These are phyloP conservation scores for Pouteria campechiana DNA, from an alignment of 179 eudicot species.

Conservation along the genomic window DNA sequence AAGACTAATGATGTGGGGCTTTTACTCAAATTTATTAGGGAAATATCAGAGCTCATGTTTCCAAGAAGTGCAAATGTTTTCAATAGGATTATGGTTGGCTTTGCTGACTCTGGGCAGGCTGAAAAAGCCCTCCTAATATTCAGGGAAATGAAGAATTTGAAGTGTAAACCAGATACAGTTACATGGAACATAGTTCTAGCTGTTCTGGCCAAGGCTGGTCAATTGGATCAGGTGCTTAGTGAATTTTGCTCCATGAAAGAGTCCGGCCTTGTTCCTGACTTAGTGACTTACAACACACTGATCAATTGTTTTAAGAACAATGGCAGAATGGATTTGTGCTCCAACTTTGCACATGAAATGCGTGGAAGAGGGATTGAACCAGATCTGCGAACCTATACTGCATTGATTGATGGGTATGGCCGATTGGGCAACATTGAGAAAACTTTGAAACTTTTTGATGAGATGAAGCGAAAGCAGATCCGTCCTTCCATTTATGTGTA, in stretches of 20 bases:
- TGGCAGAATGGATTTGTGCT: constrained; percentile 53
- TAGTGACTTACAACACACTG: constrained; percentile 62
- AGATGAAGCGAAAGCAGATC: constrained; percentile 47
- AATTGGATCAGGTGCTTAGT: constrained; percentile 53
- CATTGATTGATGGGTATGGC: constrained; percentile 76
- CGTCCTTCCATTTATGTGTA: constrained; percentile 64
- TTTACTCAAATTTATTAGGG: constrained; percentile 33
- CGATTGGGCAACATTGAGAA: constrained; percentile 56
- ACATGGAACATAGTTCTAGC: constrained; percentile 62
- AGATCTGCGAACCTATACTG: constrained; percentile 64
- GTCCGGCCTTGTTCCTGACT: constrained; percentile 49
- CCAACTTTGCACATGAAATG: constrained; percentile 40
- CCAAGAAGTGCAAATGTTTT: constrained; percentile 35
- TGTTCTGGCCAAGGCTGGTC: constrained; percentile 56
- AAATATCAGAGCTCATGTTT: constrained; percentile 35
- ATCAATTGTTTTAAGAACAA: constrained; percentile 48
- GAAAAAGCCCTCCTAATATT: constrained; percentile 47
- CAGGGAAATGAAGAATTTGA: constrained; percentile 36
- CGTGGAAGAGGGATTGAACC: constrained; percentile 39
- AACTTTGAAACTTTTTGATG: constrained; percentile 49
- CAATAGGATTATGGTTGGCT: constrained; percentile 59
- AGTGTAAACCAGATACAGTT: constrained; percentile 55
- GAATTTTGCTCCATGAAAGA: constrained; percentile 55
- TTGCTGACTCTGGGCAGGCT: constrained; percentile 50
- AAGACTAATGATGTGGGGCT: constrained; percentile 19